A percentile compares a stretch with the other conserved stretches of the same genome.
These are phyloP conservation scores for Leccinum pachyderme DNA, from an alignment of 1,284 basidiomycete species.

Conservation along the genomic window DNA sequence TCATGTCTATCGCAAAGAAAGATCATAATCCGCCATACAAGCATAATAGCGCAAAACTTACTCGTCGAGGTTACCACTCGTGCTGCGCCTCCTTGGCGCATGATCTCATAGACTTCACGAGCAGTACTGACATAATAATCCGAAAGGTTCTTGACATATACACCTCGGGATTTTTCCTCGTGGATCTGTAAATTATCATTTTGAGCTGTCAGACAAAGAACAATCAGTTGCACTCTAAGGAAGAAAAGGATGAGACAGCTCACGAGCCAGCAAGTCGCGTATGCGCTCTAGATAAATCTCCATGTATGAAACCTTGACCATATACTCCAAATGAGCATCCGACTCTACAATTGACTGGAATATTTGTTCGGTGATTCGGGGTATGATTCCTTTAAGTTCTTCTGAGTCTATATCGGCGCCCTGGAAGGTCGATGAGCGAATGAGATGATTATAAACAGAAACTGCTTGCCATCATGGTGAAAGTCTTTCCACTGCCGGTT, in stretches of 20 bases:
- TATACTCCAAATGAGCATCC: slow-evolving; percentile 93
- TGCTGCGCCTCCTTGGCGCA: slow-evolving; percentile 92
- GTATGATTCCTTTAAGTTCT: slow-evolving; percentile 94
- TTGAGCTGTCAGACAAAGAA: slow-evolving; percentile 60
- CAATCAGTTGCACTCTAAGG: not conserved
- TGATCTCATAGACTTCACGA: slow-evolving; percentile 98
- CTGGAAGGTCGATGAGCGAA: slow-evolving; percentile 42
- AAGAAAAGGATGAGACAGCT: slow-evolving; percentile 36
- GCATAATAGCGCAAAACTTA: slow-evolving; percentile 41
- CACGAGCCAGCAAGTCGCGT: slow-evolving; percentile 93
- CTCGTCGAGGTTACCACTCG: slow-evolving; percentile 95
- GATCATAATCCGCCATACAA: slow-evolving; percentile 6
- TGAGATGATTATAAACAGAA: slow-evolving; percentile 7
- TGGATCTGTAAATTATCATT: slow-evolving; percentile 99
- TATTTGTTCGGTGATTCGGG: slow-evolving; percentile 98
- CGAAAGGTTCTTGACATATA: slow-evolving; percentile 97
- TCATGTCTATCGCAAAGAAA: slow-evolving; percentile 82
- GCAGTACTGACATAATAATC: slow-evolving; percentile 98
- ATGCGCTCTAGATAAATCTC: slow-evolving; percentile 99
- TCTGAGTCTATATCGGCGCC: slow-evolving; percentile 95
- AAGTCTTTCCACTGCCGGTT: slow-evolving; percentile 96
- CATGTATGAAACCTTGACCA: slow-evolving; percentile 99
- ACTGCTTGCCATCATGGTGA: slow-evolving; percentile 88
- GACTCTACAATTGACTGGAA: slow-evolving; percentile 97
- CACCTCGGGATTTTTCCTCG: slow-evolving; percentile 96